A percentile compares a stretch with the other conserved stretches of the same genome.
These are phyloP conservation scores for Tetrapisispora namnaoensis DNA, from an alignment of 805 yeast species.

Conservation along the genomic window DNA sequence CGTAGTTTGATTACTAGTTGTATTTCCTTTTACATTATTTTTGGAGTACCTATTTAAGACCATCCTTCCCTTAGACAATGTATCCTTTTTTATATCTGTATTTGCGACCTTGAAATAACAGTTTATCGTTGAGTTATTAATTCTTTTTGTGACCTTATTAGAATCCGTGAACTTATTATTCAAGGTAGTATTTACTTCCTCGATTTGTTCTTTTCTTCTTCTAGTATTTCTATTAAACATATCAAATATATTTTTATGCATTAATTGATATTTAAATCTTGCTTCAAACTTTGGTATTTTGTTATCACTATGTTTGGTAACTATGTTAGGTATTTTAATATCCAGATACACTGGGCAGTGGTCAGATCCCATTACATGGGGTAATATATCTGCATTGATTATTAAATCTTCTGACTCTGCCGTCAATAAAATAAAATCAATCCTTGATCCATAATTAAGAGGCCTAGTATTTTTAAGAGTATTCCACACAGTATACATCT, in stretches of 20 bases:
- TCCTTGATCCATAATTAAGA: conserved; percentile 77
- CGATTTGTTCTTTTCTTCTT: not conserved
- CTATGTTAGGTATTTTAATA: conserved; percentile 25
- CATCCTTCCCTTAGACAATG: not conserved
- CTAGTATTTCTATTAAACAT: conserved; percentile 25
- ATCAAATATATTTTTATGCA: conserved; percentile 27
- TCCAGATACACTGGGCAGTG: conserved; percentile 89
- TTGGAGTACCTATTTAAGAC: not conserved
- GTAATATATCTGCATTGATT: conserved; percentile 45
- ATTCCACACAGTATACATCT: conserved; percentile 90
- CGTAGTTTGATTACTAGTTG: not conserved
- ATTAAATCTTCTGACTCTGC: conserved; percentile 27
- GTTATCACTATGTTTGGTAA: too few relatives aligned
- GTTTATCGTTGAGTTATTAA: conserved; percentile 14
- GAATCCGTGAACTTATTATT: not conserved
- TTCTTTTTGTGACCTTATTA: not conserved
- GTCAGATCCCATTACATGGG: conserved; percentile 73
- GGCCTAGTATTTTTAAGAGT: conserved; percentile 67
- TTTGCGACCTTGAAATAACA: not conserved
- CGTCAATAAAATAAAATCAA: conserved; percentile 63
- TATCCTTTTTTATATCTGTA: not conserved
- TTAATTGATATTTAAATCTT: conserved; percentile 35
- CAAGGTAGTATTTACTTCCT: not conserved
- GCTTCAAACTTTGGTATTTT: conserved; percentile 44
- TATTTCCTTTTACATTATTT: too few relatives aligned